A percentile compares a stretch with the other conserved stretches of the same genome.
phyloP scores from a whole-genome alignment of 495 filamentous ascomycete genomes.

The Neohortaea acidophila region DNA sequence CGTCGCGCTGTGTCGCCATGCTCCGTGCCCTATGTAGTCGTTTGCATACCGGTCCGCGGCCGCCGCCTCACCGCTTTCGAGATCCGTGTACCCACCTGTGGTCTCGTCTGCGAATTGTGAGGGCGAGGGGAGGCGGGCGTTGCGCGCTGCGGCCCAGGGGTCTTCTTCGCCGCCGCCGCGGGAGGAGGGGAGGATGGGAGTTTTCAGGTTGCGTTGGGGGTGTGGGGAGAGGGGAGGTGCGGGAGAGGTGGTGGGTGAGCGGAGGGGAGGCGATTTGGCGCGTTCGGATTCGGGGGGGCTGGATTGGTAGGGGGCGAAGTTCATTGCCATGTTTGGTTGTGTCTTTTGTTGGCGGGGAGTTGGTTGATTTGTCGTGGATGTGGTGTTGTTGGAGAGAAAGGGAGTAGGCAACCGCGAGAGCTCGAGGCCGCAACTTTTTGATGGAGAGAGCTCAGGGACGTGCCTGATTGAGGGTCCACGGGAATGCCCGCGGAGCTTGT shows the following conservation, averaged over 20 bases:
- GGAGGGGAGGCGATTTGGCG: slow-evolving; percentile 48
- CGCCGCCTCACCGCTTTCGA: slow-evolving; percentile 9
- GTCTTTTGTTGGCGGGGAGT: background rate
- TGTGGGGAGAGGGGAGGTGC: slow-evolving; percentile 32
- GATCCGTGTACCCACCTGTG: slow-evolving; percentile 10
- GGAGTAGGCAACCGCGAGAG: too few relatives aligned
- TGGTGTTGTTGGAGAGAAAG: too few relatives aligned
- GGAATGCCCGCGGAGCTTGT: too few relatives aligned
- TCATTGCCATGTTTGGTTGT: slow-evolving; percentile 39
- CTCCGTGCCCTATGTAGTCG: slow-evolving; percentile 20
- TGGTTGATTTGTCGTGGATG: too few relatives aligned
- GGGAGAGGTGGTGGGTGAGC: slow-evolving; percentile 39
- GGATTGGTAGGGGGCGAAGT: slow-evolving; percentile 94
- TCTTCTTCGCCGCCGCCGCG: slow-evolving; percentile 11
- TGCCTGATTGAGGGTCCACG: too few relatives aligned
- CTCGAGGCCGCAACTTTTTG: too few relatives aligned
- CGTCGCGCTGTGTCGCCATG: slow-evolving; percentile 22
- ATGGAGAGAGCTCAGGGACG: too few relatives aligned
- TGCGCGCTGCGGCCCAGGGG: slow-evolving; percentile 14
- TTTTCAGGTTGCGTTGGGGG: slow-evolving; percentile 25
- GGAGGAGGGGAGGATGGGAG: too few relatives aligned
- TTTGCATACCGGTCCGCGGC: slow-evolving; percentile 5
- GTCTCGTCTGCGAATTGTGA: slow-evolving; percentile 17
- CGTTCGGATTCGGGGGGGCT: slow-evolving; percentile 63
- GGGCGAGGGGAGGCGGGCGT: slow-evolving; percentile 16